These are phyloP conservation scores for Colletotrichum sansevieriae DNA, from an alignment of 2,329 filamentous ascomycete species.

Conservation along the genomic window DNA sequence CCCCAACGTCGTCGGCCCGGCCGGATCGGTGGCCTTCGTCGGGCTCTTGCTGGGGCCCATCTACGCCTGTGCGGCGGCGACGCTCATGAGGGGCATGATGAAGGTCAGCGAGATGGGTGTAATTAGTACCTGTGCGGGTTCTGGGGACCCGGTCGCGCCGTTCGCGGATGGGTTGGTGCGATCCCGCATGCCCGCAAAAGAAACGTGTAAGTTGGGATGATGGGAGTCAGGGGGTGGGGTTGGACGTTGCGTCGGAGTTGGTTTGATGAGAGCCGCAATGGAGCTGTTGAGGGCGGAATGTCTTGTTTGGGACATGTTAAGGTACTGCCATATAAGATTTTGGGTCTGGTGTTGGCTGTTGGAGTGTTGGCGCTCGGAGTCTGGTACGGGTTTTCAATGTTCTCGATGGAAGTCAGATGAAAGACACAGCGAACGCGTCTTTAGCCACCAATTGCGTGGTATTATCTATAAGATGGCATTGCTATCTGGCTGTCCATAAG, in stretches of 20 bases:
- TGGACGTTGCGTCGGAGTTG: background rate
- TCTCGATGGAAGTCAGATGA: background rate
- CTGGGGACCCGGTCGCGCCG: conserved; percentile 76
- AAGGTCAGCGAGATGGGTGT: conserved; percentile 75
- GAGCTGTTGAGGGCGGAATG: conserved; percentile 11
- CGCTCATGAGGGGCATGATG: conserved; percentile 73
- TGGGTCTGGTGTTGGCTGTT: background rate
- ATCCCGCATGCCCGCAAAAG: conserved; percentile 71
- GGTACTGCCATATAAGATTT: conserved; percentile 2
- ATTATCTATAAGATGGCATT: conserved; percentile 3
- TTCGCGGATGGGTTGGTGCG: conserved; percentile 74
- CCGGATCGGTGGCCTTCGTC: conserved; percentile 76
- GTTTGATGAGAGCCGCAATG: background rate
- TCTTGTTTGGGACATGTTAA: conserved; percentile 9
- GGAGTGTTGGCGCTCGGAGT: background rate
- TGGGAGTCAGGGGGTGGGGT: background rate
- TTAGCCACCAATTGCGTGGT: background rate
- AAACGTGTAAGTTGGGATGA: conserved; percentile 59
- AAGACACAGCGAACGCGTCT: background rate
- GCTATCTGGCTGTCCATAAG: conserved; percentile 1
- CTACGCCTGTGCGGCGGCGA: conserved; percentile 78
- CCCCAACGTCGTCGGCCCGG: conserved; percentile 79
- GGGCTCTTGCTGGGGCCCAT: conserved; percentile 83
- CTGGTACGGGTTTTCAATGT: background rate
- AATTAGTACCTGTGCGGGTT: conserved; percentile 77